Evolutionary conservation across 83 land plant genomes (phyloP), one percentile per base, ranked within the genome.

Genomic region (Isoetes engelmannii): DNA sequence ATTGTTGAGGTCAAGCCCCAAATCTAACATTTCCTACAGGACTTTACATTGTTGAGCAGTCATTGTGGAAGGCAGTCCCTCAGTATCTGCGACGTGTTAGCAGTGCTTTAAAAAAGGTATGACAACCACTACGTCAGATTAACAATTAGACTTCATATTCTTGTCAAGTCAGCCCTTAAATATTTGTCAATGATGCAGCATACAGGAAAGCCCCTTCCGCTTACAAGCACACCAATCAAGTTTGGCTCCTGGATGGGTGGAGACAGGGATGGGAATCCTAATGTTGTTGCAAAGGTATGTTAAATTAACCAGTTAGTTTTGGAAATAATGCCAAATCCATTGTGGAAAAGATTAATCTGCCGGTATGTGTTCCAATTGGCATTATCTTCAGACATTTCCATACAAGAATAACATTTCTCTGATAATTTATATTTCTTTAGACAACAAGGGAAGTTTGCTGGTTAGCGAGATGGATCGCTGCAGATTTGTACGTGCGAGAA

Each of bases 211-310:
- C 84, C 92, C 51, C 89, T 93, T 73, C 98, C 98, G n/a, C 77
- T 90, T 72, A 85, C 87, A 19, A 79, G 80, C 75, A 90, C 98
- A 21, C 98, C 96, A 6, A 86, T 93, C 67, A 86, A 81, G 57
- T 93, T 93, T 87, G 96, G 96, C 37, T 93, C 98, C 63, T 93
- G 98, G 98, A 93, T 93, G 87, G 98, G 98, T 45, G 98, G 98
- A 77, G 98, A 93, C 65, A 79, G 98, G 76, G 98, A 93, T 75
- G 98, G 98, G 67, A 93, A 93, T 78, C 96, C 96, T 56, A 89
- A 87, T 76, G 98, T 93, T 21, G 89, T 96, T 47, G 82, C 98
- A 28, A 89, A 93, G 79, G 96, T 90, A 3, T 53, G 55, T 53
- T 12, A 53, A 12, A 28, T 0, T 28, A 28, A 28, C 37, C 37